A percentile compares a stretch with the other conserved stretches of the same genome.
phyloP scores from a whole-genome alignment of 176 grass and related monocot species.

The Panicum miliaceum region DNA sequence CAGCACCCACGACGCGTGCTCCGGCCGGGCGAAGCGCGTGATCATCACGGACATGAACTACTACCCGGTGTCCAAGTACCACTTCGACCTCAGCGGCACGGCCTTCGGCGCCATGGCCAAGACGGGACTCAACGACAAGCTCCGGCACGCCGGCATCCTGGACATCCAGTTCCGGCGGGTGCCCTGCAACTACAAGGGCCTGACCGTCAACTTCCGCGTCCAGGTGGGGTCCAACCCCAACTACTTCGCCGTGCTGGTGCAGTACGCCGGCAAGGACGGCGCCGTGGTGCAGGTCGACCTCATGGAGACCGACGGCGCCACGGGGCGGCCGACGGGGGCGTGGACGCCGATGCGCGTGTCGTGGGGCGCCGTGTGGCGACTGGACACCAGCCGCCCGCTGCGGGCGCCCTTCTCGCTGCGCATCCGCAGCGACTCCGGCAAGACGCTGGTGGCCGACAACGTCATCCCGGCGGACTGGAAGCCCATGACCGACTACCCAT shows the following conservation, averaged over 20 bases:
- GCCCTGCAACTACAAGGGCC: slow-evolving; percentile 52
- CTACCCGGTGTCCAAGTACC: slow-evolving; percentile 53
- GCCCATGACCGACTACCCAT: slow-evolving; percentile 51
- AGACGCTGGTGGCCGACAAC: slow-evolving; percentile 41
- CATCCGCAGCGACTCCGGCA: slow-evolving; percentile 44
- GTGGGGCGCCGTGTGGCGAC: slow-evolving; percentile 64
- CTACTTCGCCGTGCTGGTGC: slow-evolving; percentile 63
- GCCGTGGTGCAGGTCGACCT: slow-evolving; percentile 54
- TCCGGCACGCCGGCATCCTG: slow-evolving; percentile 64
- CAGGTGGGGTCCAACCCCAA: slow-evolving; percentile 64
- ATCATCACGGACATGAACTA: slow-evolving; percentile 72
- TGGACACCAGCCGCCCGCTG: slow-evolving; percentile 55
- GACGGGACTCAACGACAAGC: slow-evolving; percentile 42
- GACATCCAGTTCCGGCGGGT: slow-evolving; percentile 62
- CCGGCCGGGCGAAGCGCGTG: slow-evolving; percentile 39
- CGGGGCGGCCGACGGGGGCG: neutral
- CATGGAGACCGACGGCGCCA: slow-evolving; percentile 38
- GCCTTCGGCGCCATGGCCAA: slow-evolving; percentile 57
- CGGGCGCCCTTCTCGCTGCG: slow-evolving; percentile 68
- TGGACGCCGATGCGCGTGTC: slow-evolving; percentile 66
- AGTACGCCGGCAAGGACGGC: slow-evolving; percentile 64
- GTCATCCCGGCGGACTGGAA: slow-evolving; percentile 72
- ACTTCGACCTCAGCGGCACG: slow-evolving; percentile 73
- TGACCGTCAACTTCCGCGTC: slow-evolving; percentile 54
- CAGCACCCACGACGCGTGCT: slow-evolving; percentile 43